Evolutionary conservation across 2,329 filamentous ascomycete species (phyloP).

Genomic region (Clonostachys byssicola): DNA sequence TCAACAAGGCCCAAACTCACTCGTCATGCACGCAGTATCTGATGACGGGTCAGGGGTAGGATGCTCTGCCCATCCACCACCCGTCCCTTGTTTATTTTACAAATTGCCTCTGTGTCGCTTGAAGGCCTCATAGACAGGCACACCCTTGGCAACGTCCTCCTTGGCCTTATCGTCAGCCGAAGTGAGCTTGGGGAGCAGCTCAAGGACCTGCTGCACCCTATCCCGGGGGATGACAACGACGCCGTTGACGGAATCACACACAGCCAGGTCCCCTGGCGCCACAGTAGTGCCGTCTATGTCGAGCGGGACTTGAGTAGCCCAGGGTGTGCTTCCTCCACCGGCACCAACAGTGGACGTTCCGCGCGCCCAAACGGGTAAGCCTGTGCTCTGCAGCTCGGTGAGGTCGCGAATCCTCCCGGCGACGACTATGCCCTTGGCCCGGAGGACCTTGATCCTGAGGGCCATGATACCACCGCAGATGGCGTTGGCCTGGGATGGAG

Average conservation of each 20-base stretch:
- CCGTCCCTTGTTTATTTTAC: slow-evolving; percentile 6
- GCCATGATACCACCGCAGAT: slow-evolving; percentile 77
- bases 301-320: slow-evolving; percentile 43
- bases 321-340: slow-evolving; percentile 50
- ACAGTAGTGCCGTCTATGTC: slow-evolving; percentile 35
- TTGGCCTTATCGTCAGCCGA: slow-evolving; percentile 57
- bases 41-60: too few species aligned
- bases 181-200: slow-evolving; percentile 47
- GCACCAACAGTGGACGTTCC: slow-evolving; percentile 55
- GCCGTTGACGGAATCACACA: slow-evolving; percentile 66
- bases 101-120: slow-evolving; percentile 43
- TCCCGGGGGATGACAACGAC: slow-evolving; percentile 63
- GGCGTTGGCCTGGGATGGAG: slow-evolving; percentile 61
- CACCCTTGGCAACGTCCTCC: slow-evolving; percentile 58
- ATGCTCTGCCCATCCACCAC: too few species aligned
- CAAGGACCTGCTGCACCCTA: slow-evolving; percentile 55
- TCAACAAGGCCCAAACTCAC: too few species aligned
- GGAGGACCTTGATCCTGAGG: slow-evolving; percentile 59
- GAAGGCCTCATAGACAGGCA: slow-evolving; percentile 64
- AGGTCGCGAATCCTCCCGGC: slow-evolving; percentile 66
- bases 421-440: slow-evolving; percentile 59
- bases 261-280: slow-evolving; percentile 60
- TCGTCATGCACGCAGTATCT: too few species aligned
- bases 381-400: slow-evolving; percentile 48
- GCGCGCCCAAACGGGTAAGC: slow-evolving; percentile 55